These are phyloP conservation scores for Coemansia sp. DNA, from an alignment of 192 early-diverging fungal species.

Conservation along the genomic window DNA sequence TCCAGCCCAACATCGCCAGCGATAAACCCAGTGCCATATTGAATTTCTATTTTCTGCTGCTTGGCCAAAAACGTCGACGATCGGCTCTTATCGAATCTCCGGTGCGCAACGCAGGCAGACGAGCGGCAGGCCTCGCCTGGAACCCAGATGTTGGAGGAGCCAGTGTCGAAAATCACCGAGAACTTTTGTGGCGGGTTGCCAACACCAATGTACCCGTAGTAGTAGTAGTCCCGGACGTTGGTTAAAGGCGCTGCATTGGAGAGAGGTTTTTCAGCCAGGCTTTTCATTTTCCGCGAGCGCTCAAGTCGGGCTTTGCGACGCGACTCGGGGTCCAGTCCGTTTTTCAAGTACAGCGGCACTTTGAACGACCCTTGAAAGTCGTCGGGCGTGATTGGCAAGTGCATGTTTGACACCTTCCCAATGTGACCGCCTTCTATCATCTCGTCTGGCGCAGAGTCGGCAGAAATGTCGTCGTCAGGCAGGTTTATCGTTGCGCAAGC, in stretches of 20 bases:
- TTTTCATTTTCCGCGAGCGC: conserved; percentile 38
- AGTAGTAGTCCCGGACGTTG: conserved; percentile 53
- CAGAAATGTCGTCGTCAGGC: conserved; percentile 1
- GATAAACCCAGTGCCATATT: conserved; percentile 88
- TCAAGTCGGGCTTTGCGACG: conserved; percentile 35
- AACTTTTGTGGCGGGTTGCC: conserved; percentile 72
- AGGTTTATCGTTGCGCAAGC: conserved; percentile 9
- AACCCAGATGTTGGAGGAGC: conserved; percentile 72
- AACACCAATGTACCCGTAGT: conserved; percentile 70
- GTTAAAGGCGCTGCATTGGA: conserved; percentile 19
- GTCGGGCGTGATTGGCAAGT: conserved; percentile 15
- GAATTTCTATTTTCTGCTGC: conserved; percentile 76
- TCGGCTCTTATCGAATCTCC: conserved; percentile 66
- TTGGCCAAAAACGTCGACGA: conserved; percentile 63
- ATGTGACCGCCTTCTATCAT: conserved; percentile 11
- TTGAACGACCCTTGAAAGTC: conserved; percentile 27
- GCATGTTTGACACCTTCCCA: conserved; percentile 14
- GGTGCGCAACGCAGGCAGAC: conserved; percentile 79
- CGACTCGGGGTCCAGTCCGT: conserved; percentile 49
- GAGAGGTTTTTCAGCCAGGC: conserved; percentile 20
- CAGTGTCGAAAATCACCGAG: conserved; percentile 68
- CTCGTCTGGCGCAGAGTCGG: neutral
- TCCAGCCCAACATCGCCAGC: conserved; percentile 90
- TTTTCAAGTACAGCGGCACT: conserved; percentile 37
- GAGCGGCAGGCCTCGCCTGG: conserved; percentile 63